Evolutionary conservation across 345 rosid species (phyloP), one percentile per base, ranked within the genome.

Genomic region (Rhodamnia rubescens): DNA sequence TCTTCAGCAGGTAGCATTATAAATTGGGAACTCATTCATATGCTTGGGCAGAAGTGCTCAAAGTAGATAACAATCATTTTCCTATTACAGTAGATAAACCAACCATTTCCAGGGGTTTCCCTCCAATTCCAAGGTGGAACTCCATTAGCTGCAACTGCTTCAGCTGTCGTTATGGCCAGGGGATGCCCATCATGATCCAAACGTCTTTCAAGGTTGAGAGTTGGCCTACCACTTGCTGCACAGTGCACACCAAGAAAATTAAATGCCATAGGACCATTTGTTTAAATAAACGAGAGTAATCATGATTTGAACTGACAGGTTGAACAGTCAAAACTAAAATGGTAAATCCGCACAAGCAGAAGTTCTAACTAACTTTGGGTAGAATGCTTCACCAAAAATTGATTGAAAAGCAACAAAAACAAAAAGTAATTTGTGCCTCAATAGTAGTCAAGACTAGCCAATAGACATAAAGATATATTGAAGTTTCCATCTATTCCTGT

Each of bases 121-220:
- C 99, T 93, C 99, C 99, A 97, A 86, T 93, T 94, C 99, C 99
- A 97, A 53, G 99, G 98, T 91, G 99, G 96, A 90, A 97, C 98
- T 87, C 96, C 98, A 84, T 91, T 89, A 11, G 95, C 95, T 83
- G 93, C 91, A 81, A 95, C 98, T 74, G 98, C 96, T 88, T 97
- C 99, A 74, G 97, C 93, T 84, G 96, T 83, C 4, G 99, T 88
- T 82, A 97, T 94, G 78, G 99, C 98, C 83, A 97, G 97, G 86
- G 99, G 96, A 91, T 92, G 98, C 40, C 98, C 99, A 85, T 97
- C 99, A 82, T 97, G 98, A 91, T 96, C 99, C 84, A 97, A 91
- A 59, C 97, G 93, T 91, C 98, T 95, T 89, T 97, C 99, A 87
- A 96, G 99, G 92, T 97, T 97, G 83, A 96, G 95, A 11, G 94